Conservation (phyloP, 805 yeast species). For the Candida palmyrensis region DNA sequence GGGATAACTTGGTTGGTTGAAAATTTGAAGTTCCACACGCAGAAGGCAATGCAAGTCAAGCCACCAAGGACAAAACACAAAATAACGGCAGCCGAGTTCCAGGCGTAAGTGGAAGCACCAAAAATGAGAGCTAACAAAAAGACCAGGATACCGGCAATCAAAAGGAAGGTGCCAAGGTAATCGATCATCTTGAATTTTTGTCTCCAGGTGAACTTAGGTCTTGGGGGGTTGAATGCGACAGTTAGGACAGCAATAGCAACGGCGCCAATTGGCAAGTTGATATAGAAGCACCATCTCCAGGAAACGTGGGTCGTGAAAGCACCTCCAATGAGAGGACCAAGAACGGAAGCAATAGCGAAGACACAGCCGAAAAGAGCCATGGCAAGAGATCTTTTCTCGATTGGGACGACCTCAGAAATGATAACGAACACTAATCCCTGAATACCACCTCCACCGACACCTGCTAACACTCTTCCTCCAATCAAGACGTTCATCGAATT, state of each 20-base stretch:
- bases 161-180: conserved; percentile 38
- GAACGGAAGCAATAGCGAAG: conserved; percentile 44
- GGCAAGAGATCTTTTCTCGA: conserved; percentile 28
- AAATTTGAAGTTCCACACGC: conserved; percentile 35
- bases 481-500: conserved; percentile 32
- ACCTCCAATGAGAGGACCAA: conserved; percentile 66
- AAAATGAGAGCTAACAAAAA: conserved; percentile 45
- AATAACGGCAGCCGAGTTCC: conserved; percentile 53
- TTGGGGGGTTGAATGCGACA: conserved; percentile 43
- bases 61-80: conserved; percentile 43
- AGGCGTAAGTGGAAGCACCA: conserved; percentile 43
- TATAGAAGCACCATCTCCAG: conserved; percentile 78
- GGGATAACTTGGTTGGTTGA: conserved; percentile 45
- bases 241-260: conserved; percentile 32
- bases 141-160: conserved; percentile 39
- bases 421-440: conserved; percentile 24
- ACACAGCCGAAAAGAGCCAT: conserved; percentile 33
- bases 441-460: conserved; percentile 34
- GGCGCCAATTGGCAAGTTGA: conserved; percentile 65
- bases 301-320: conserved; percentile 48
- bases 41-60: conserved; percentile 24
- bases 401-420: conserved; percentile 26
- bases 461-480: conserved; percentile 36
- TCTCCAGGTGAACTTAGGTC: conserved; percentile 29
- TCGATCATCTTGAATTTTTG: conserved; percentile 41